These are phyloP conservation scores for Teratosphaeria nubilosa DNA, from an alignment of 2,329 filamentous ascomycete species.

Conservation along the genomic window DNA sequence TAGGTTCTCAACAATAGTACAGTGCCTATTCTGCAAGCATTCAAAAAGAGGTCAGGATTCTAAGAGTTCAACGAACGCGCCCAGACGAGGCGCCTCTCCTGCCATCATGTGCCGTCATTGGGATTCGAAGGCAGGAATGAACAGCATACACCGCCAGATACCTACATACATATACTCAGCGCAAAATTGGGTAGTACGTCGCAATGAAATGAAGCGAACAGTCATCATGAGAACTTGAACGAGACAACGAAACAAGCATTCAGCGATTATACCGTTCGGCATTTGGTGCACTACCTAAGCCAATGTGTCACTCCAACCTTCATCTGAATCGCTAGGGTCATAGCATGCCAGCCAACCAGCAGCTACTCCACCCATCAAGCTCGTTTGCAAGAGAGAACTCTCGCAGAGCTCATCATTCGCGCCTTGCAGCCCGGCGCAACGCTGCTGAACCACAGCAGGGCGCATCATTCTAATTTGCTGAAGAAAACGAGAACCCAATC, in stretches of 20 bases:
- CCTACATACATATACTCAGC: no score
- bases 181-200: no score
- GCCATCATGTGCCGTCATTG: no score
- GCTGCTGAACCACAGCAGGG: not conserved
- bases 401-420: not conserved
- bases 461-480: constrained; percentile 1
- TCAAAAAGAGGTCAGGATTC: no score
- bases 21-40: no score
- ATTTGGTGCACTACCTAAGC: constrained; percentile 18
- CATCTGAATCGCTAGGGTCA: not conserved
- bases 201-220: not conserved
- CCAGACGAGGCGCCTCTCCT: no score
- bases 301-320: not conserved
- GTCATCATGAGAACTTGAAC: not conserved
- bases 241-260: not conserved
- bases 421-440: not conserved
- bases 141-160: no score
- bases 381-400: not conserved
- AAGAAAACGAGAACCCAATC: not conserved
- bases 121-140: no score
- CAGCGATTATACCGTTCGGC: constrained; percentile 1
- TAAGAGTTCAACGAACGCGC: no score
- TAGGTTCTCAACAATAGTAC: no score
- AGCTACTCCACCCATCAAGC: not conserved
- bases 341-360: not conserved